Percentiles rank a stretch among this genome's conserved stretches.
Conservation (phyloP, 2,329 filamentous ascomycete genomes). For the Colletotrichum navitas region DNA sequence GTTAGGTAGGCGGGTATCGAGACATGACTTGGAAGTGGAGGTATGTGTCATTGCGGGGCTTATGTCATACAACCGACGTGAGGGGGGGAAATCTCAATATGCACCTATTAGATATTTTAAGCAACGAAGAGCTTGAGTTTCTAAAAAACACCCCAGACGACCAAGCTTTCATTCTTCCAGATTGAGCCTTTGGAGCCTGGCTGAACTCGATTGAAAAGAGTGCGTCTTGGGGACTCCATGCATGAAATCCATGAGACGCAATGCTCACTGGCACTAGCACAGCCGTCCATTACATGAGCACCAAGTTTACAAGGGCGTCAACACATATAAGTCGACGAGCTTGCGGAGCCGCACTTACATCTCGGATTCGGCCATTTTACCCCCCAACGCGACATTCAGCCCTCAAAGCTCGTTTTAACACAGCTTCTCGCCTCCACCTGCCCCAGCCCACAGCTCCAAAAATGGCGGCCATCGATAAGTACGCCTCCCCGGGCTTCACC, state of each 20-base stretch:
- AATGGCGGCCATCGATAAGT: slow-evolving; percentile 36
- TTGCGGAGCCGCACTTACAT: slow-evolving; percentile 25
- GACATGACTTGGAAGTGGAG: slow-evolving; percentile 23
- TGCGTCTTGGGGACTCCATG: not conserved
- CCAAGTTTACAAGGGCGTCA: slow-evolving; percentile 30
- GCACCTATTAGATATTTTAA: slow-evolving; percentile 20
- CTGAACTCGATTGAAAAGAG: not conserved
- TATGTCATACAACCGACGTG: slow-evolving; percentile 8
- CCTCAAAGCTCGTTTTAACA: not conserved
- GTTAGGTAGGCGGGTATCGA: not conserved
- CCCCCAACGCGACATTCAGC: no score
- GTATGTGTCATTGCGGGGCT: slow-evolving; percentile 20
- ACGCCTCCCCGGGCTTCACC: slow-evolving; percentile 56
- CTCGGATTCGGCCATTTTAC: not conserved
- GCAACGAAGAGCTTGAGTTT: not conserved
- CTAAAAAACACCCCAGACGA: slow-evolving; percentile 1
- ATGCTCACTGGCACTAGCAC: slow-evolving; percentile 23
- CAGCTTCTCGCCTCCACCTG: not conserved
- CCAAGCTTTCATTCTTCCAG: not conserved
- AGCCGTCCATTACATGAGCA: slow-evolving; percentile 20
- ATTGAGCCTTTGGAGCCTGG: not conserved
- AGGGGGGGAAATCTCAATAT: slow-evolving; percentile 20
- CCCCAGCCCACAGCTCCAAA: not conserved
- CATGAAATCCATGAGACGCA: not conserved
- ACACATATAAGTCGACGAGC: slow-evolving; percentile 38